Percentiles rank a stretch among this genome's conserved stretches.
These are phyloP conservation scores for Camelina neglecta DNA, from an alignment of 345 rosid genomes.

Conservation along the genomic window DNA sequence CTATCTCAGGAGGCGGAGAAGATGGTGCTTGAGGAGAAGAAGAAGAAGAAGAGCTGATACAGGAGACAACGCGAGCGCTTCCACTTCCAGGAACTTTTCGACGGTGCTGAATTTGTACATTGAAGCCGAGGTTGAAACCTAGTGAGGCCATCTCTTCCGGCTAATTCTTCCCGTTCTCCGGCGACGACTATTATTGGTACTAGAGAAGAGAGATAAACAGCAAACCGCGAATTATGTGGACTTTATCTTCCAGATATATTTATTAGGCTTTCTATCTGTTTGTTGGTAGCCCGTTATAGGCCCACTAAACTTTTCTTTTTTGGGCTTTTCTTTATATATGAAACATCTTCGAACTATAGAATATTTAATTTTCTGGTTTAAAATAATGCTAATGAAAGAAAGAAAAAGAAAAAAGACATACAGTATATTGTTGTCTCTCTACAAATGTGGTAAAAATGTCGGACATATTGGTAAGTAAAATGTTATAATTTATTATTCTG, in stretches of 20 bases:
- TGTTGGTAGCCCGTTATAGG: slow-evolving; percentile 27
- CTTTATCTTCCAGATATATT: slow-evolving; percentile 1
- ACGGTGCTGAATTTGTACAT: slow-evolving; percentile 13
- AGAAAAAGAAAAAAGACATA: no score
- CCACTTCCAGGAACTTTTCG: slow-evolving; percentile 9
- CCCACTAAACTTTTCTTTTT: slow-evolving; percentile 5
- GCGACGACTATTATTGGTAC: neutral
- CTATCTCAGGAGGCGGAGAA: slow-evolving; percentile 60
- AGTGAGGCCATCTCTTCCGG: slow-evolving; percentile 51
- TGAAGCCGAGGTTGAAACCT: slow-evolving; percentile 44
- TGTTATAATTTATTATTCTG: no score
- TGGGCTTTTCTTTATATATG: neutral
- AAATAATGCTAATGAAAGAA: no score
- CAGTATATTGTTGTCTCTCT: no score
- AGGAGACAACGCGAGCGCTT: slow-evolving; percentile 36
- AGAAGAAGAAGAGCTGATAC: slow-evolving; percentile 38
- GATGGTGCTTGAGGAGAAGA: slow-evolving; percentile 44
- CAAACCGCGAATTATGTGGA: slow-evolving; percentile 23
- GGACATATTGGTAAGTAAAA: no score
- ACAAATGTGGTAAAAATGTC: no score
- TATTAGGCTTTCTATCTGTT: neutral
- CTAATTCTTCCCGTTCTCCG: neutral
- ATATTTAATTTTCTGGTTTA: neutral
- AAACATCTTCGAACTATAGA: neutral
- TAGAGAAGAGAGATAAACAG: neutral